These are phyloP conservation scores for Saturnispora halmiae DNA, from an alignment of 805 yeast genomes.

Conservation along the genomic window DNA sequence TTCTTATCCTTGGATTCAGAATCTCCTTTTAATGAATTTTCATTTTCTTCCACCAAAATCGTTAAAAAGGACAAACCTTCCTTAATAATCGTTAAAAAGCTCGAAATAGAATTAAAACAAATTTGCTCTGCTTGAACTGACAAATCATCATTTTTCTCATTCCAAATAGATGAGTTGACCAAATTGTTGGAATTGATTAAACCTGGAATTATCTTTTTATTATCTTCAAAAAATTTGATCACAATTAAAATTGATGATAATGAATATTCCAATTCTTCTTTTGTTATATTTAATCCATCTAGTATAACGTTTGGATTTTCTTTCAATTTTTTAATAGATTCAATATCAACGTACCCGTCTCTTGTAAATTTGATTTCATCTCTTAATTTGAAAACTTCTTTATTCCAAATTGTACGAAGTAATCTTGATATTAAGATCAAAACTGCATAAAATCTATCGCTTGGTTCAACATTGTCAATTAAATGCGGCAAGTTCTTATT, in stretches of 20 bases:
- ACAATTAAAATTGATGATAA: slow-evolving; percentile 62
- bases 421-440: slow-evolving; percentile 70
- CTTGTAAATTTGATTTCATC: slow-evolving; percentile 28
- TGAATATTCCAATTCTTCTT: slow-evolving; percentile 53
- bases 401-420: slow-evolving; percentile 71
- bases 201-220: slow-evolving; percentile 54
- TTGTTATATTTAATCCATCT: slow-evolving; percentile 37
- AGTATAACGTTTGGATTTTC: slow-evolving; percentile 29
- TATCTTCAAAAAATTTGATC: slow-evolving; percentile 59
- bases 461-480: slow-evolving; percentile 71
- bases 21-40: slow-evolving; percentile 12
- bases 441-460: slow-evolving; percentile 87
- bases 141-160: slow-evolving; percentile 44
- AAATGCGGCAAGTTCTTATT: slow-evolving; percentile 31
- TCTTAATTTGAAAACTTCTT: slow-evolving; percentile 47
- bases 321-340: slow-evolving; percentile 37
- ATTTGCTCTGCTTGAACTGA: slow-evolving; percentile 85
- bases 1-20: slow-evolving; percentile 19
- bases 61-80: slow-evolving; percentile 86
- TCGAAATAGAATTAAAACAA: slow-evolving; percentile 70
- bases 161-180: slow-evolving; percentile 35
- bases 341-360: slow-evolving; percentile 29
- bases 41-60: slow-evolving; percentile 65
- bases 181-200: slow-evolving; percentile 42
- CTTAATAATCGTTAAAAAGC: slow-evolving; percentile 66